Conservation (phyloP, 2,329 filamentous ascomycete genomes). For the Sclerotinia spermophila region DNA sequence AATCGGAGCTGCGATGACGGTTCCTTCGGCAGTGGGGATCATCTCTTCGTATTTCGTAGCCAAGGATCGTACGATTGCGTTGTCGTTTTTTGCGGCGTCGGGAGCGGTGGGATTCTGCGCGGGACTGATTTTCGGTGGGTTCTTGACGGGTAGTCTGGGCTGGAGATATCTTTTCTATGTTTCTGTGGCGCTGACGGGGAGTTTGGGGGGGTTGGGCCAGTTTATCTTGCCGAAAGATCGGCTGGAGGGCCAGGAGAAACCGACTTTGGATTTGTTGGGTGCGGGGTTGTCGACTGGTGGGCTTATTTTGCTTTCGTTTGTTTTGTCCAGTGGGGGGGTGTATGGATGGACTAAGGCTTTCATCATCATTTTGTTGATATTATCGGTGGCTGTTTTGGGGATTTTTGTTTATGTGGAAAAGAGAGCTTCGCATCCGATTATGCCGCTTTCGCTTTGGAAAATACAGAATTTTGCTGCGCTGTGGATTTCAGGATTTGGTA, state of each 20-base stretch:
- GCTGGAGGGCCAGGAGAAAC: slow-evolving; percentile 35
- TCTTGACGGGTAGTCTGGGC: slow-evolving; percentile 40
- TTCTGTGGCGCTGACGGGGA: slow-evolving; percentile 38
- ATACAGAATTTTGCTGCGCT: slow-evolving; percentile 45
- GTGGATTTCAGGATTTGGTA: slow-evolving; percentile 44
- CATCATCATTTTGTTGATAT: slow-evolving; percentile 42
- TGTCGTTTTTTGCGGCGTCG: slow-evolving; percentile 42
- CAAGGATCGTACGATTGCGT: slow-evolving; percentile 39
- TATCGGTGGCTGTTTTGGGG: slow-evolving; percentile 40
- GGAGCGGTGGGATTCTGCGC: slow-evolving; percentile 42
- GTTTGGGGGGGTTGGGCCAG: slow-evolving; percentile 35
- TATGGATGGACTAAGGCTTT: slow-evolving; percentile 46
- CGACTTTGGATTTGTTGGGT: slow-evolving; percentile 42
- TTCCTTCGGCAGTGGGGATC: slow-evolving; percentile 46
- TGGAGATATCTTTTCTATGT: slow-evolving; percentile 42
- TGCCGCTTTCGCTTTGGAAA: slow-evolving; percentile 46
- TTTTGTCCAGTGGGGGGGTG: slow-evolving; percentile 44
- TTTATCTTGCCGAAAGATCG: slow-evolving; percentile 41
- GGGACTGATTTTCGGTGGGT: slow-evolving; percentile 41
- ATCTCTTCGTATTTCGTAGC: slow-evolving; percentile 43
- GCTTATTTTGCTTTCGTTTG: slow-evolving; percentile 44
- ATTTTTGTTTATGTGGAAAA: slow-evolving; percentile 43
- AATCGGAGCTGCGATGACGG: slow-evolving; percentile 45
- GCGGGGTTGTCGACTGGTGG: slow-evolving; percentile 43
- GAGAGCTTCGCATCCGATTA: slow-evolving; percentile 44